Conservation (phyloP, 345 rosid genomes). For the Eucalyptus caleyi region DNA sequence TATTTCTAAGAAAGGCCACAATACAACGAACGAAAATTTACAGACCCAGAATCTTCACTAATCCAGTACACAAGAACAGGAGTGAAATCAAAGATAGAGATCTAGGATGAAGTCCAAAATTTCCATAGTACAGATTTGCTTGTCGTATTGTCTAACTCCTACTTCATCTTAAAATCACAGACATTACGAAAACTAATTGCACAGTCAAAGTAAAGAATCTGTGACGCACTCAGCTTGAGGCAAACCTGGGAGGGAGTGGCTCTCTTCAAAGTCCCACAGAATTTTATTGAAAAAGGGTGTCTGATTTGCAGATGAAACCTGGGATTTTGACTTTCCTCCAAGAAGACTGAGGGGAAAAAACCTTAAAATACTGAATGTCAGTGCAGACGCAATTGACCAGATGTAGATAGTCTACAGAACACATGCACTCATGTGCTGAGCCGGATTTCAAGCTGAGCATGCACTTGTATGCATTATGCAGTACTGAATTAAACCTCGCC, state of each 20-base stretch:
- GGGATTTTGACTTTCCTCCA: neutral
- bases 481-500: too few relatives aligned
- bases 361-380: neutral
- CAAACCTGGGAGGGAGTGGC: neutral
- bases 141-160: neutral
- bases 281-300: neutral
- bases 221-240: neutral
- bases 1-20: neutral
- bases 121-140: neutral
- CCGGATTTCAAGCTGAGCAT: neutral
- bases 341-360: neutral
- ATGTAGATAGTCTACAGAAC: neutral
- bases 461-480: neutral
- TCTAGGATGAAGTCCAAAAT: neutral
- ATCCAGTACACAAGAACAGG: neutral
- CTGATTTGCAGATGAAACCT: neutral
- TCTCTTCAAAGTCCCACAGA: neutral
- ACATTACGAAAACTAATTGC: neutral
- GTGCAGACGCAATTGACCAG: neutral
- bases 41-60: neutral
- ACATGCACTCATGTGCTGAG: neutral
- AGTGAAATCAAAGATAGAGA: neutral
- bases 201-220: neutral
- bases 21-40: neutral
- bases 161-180: neutral